Percentiles rank a stretch among this genome's conserved stretches.
These are phyloP conservation scores for Adansonia rubrostipa DNA, from an alignment of 441 rosid genomes.

Conservation along the genomic window DNA sequence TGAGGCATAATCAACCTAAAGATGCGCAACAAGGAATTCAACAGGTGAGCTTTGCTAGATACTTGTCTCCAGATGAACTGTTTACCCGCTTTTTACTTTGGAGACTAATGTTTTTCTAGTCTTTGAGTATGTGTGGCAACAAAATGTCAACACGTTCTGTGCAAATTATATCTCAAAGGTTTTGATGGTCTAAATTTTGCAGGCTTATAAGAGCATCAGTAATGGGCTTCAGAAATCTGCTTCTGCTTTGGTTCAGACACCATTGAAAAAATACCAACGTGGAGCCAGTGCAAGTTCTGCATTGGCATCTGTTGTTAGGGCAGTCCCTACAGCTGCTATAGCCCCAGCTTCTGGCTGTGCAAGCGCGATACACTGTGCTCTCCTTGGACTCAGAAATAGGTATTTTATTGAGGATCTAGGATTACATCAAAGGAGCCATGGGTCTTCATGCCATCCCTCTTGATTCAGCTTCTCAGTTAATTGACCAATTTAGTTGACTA, in stretches of 20 bases:
- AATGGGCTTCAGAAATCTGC: conserved; percentile 94
- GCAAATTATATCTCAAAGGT: conserved; percentile 11
- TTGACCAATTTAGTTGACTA: neutral
- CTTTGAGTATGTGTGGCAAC: neutral
- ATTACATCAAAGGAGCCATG: neutral
- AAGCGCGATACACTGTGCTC: conserved; percentile 75
- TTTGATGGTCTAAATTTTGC: conserved; percentile 32
- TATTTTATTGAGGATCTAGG: conserved; percentile 21
- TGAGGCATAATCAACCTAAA: conserved; percentile 82
- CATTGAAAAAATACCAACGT: conserved; percentile 81
- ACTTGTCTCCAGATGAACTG: neutral
- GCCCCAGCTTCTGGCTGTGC: conserved; percentile 94
- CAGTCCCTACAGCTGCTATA: conserved; percentile 94
- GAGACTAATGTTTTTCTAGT: neutral
- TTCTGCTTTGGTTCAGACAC: conserved; percentile 82
- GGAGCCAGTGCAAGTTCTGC: conserved; percentile 93
- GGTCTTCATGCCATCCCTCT: neutral
- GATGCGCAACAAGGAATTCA: conserved; percentile 90
- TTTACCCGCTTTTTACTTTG: neutral
- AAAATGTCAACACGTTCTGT: neutral
- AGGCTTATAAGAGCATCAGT: conserved; percentile 89
- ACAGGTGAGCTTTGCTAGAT: conserved; percentile 56
- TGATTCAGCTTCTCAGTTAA: neutral
- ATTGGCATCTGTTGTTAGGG: conserved; percentile 75
- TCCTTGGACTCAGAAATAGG: conserved; percentile 97